Evolutionary conservation across 2,329 filamentous ascomycete genomes (phyloP).

Genomic region (Fusarium armeniacum): DNA sequence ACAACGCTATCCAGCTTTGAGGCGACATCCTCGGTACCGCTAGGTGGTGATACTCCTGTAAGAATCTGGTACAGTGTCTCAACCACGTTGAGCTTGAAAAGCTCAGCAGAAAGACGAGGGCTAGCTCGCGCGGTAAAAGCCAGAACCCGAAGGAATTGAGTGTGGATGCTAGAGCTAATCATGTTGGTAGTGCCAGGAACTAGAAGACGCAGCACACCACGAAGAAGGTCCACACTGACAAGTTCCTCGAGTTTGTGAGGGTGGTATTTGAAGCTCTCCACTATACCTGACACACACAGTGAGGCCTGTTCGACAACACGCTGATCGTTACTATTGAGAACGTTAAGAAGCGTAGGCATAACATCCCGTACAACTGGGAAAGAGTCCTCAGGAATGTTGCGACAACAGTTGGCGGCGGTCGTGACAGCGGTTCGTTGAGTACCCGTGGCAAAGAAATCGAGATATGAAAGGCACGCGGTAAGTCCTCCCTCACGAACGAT

Average conservation of each 20-base stretch:
- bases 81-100: conserved; percentile 96
- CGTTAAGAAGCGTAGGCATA: conserved; percentile 94
- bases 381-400: conserved; percentile 94
- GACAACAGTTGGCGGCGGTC: conserved; percentile 97
- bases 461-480: conserved; percentile 93
- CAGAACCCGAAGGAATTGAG: conserved; percentile 92
- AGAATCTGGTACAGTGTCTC: conserved; percentile 98
- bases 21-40: conserved; percentile 80
- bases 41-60: conserved; percentile 93
- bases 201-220: conserved; percentile 86
- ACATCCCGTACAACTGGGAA: conserved; percentile 93
- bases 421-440: conserved; percentile 97
- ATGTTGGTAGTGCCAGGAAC: conserved; percentile 95
- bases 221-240: conserved; percentile 88
- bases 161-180: conserved; percentile 94
- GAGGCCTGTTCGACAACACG: conserved; percentile 97
- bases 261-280: conserved; percentile 95
- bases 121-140: conserved; percentile 92
- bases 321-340: conserved; percentile 92
- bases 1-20: conserved; percentile 95
- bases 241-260: conserved; percentile 91
- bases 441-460: conserved; percentile 98
- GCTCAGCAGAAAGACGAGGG: conserved; percentile 85
- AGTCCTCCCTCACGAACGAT: conserved; percentile 97
- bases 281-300: conserved; percentile 92